Conservation (phyloP, 306 rosid genomes). For the Fragaria iinumae region DNA sequence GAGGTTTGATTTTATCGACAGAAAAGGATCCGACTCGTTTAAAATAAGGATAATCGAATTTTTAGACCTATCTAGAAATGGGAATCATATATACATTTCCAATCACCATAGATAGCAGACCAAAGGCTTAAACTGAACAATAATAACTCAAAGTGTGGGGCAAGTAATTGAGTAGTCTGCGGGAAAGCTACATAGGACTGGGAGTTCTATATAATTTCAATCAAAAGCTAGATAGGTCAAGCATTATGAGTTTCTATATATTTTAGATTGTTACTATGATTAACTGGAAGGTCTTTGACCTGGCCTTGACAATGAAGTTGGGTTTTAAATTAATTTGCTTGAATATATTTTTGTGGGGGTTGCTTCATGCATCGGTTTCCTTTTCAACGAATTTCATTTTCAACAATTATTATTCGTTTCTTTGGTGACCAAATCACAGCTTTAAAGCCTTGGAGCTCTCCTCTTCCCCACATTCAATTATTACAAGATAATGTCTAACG, state of each 20-base stretch:
- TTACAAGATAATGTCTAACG: not conserved
- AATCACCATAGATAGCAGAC: too few relatives aligned
- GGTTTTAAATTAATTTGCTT: not conserved
- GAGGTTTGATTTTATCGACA: too few relatives aligned
- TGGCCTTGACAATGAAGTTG: not conserved
- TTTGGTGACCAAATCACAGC: slow-evolving; percentile 2
- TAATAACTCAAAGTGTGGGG: not conserved
- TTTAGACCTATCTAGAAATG: too few relatives aligned
- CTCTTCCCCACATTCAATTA: slow-evolving; percentile 11
- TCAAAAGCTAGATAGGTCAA: not conserved
- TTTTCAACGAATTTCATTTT: slow-evolving; percentile 1
- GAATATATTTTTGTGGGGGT: too few relatives aligned
- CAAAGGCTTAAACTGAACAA: too few relatives aligned
- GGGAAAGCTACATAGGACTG: not conserved
- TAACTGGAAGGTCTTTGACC: not conserved
- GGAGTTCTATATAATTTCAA: not conserved
- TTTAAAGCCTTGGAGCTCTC: not conserved
- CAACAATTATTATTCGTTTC: not conserved
- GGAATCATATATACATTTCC: too few relatives aligned
- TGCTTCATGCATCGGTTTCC: too few relatives aligned
- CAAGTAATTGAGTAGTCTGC: not conserved
- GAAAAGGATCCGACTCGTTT: too few relatives aligned
- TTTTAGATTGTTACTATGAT: not conserved
- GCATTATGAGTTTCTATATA: not conserved
- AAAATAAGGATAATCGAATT: too few relatives aligned